phyloP scores from a whole-genome alignment of 2,329 filamentous ascomycete genomes.

The Pseudopyrenochaeta lycopersici region DNA sequence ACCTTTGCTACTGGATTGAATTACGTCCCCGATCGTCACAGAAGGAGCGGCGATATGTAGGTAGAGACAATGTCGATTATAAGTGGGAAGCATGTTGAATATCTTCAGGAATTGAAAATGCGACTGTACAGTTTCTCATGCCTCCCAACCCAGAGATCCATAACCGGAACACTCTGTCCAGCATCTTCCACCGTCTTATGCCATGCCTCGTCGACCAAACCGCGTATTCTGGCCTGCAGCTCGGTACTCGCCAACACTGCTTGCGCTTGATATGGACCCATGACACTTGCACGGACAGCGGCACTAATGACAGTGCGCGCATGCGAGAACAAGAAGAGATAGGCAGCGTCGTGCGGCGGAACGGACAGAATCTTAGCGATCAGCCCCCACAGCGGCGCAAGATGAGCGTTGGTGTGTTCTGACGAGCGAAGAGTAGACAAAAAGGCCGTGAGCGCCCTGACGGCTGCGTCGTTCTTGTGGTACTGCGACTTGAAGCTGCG shows the following conservation, averaged over 20 bases:
- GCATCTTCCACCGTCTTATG: constrained; percentile 69
- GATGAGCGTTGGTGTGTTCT: constrained; percentile 62
- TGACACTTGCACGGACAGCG: constrained; percentile 77
- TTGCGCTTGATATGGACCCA: constrained; percentile 84
- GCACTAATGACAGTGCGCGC: constrained; percentile 79
- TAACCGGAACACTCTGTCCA: constrained; percentile 76
- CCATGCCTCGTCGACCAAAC: constrained; percentile 69
- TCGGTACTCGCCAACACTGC: constrained; percentile 70
- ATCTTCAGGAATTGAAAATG: constrained; percentile 79
- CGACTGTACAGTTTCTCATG: constrained; percentile 85
- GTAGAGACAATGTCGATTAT: no score
- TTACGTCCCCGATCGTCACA: no score
- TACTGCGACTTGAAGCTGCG: constrained; percentile 65
- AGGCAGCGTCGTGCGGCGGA: constrained; percentile 69
- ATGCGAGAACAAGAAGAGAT: constrained; percentile 79
- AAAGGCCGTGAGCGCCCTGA: constrained; percentile 38
- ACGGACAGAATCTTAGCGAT: constrained; percentile 71
- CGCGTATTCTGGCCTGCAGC: constrained; percentile 66
- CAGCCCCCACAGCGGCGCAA: constrained; percentile 75
- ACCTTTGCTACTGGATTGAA: no score
- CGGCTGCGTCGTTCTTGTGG: constrained; percentile 15
- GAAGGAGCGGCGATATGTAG: no score
- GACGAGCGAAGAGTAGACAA: constrained; percentile 40
- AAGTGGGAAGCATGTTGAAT: no score
- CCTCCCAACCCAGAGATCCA: constrained; percentile 84